These are phyloP conservation scores for Cytospora schulzeri DNA, from an alignment of 2,329 filamentous ascomycete species.

Conservation along the genomic window DNA sequence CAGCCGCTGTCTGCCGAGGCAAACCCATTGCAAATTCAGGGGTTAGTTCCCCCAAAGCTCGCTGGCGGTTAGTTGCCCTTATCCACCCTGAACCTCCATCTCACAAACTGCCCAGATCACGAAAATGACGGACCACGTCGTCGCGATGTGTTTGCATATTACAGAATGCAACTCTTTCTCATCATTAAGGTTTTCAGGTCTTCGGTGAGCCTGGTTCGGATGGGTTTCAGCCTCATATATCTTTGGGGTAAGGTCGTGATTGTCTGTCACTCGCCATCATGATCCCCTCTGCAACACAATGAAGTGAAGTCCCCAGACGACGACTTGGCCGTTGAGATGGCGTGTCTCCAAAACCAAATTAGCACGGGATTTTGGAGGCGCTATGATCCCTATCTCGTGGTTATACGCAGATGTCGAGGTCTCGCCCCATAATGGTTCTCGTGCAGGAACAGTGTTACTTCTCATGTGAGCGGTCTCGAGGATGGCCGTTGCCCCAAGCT, in stretches of 20 bases:
- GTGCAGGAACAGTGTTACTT: neutral
- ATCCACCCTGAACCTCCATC: neutral
- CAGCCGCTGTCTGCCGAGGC: neutral
- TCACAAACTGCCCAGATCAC: neutral
- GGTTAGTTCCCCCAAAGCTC: neutral
- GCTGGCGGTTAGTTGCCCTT: neutral
- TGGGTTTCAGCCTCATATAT: conserved; percentile 8
- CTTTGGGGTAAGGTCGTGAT: conserved; percentile 7
- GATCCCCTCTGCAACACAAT: neutral
- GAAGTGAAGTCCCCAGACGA: neutral
- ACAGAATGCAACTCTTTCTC: neutral
- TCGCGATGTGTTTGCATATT: neutral
- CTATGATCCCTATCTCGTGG: neutral
- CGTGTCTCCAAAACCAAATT: neutral
- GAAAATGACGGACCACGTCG: neutral
- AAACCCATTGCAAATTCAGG: conserved; percentile 7
- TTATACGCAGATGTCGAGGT: neutral
- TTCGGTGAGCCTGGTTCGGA: neutral
- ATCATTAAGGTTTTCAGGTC: neutral
- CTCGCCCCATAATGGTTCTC: neutral
- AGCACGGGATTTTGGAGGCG: too few relatives aligned
- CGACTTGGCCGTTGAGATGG: neutral
- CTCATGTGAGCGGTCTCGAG: neutral
- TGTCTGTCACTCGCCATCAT: conserved; percentile 4
- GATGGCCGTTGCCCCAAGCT: neutral